Evolutionary conservation across 2,329 filamentous ascomycete genomes (phyloP), one percentile per base, ranked within the genome.

Genomic region (Fusarium agapanthi): DNA sequence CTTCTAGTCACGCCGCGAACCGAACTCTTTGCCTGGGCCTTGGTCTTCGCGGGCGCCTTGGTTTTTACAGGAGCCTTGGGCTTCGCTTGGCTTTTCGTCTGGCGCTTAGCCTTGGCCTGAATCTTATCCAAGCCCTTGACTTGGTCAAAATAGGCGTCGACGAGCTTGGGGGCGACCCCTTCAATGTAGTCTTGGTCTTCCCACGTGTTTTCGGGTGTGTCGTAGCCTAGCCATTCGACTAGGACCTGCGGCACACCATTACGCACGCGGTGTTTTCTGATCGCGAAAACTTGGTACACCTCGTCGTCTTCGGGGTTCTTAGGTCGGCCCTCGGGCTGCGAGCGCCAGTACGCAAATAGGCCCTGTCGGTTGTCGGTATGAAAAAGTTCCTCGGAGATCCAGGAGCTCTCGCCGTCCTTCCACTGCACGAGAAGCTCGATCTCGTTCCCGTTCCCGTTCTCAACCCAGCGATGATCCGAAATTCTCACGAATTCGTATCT

Each of bases 161-260:
- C 71, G 6, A 79, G 51, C 12, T 69, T 67, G 5, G 75, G 73
- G 11, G 79, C 80, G 6, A 77, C 75, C 61, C 77, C 67, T 43
- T 79, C 68, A 1, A 83, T 71, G 7, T 53, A 65, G 3, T 53
- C 50, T 11, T 73, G 68, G 4, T 76, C 65, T 65, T 80, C 73
- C 81, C 81, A 83, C 6, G 78, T 77, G 9, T 65, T 74, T 2
- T 81, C 78, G 15, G 67, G 56, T 14, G 72, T 61, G 7, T 74
- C 74, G 44, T 78, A 83, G 16, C 81, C 81, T 9, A 82, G 63
- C 81, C 81, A 83, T 65, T 83, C 81, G 4, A 83, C 80, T 14
- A 77, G 65, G 35, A 82, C 67, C 26, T 73, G 72, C 44, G 75
- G 75, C 56, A 74, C 76, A 11, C 77, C 72, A 22, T 69, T 72